Percentiles rank a stretch among this genome's conserved stretches.
These are phyloP conservation scores for Calonectria crousiana DNA, from an alignment of 2,329 filamentous ascomycete species.

Conservation along the genomic window DNA sequence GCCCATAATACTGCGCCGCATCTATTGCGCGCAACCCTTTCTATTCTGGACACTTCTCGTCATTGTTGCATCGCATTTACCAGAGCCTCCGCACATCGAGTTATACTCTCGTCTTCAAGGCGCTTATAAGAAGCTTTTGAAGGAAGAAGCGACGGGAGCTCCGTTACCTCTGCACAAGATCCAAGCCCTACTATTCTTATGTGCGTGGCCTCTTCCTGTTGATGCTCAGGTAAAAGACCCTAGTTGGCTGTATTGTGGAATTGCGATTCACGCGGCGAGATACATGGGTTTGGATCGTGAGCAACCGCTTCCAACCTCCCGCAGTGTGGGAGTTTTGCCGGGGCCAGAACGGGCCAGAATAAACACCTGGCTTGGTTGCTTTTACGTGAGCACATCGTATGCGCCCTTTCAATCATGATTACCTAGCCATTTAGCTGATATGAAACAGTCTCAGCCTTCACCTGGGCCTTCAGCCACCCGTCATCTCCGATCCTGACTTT, in stretches of 20 bases:
- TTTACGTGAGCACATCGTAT: constrained; percentile 32
- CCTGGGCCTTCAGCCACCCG: constrained; percentile 25
- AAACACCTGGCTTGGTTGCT: constrained; percentile 33
- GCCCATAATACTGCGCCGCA: constrained; percentile 1
- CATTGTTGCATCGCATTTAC: constrained; percentile 22
- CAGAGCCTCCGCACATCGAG: neutral
- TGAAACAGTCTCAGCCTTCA: constrained; percentile 28
- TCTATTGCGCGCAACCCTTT: constrained; percentile 22
- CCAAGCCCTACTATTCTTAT: constrained; percentile 29
- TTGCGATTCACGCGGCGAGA: constrained; percentile 34
- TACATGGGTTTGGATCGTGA: constrained; percentile 34
- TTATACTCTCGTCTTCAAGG: constrained; percentile 5
- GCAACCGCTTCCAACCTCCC: constrained; percentile 25
- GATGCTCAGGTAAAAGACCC: constrained; percentile 27
- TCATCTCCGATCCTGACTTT: constrained; percentile 31
- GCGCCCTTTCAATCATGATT: neutral
- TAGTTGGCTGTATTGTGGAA: constrained; percentile 33
- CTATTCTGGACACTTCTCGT: constrained; percentile 38
- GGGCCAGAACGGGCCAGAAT: constrained; percentile 27
- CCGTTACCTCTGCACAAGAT: constrained; percentile 35
- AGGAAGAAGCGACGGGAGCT: constrained; percentile 18
- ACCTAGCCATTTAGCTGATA: neutral
- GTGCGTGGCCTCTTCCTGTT: constrained; percentile 32
- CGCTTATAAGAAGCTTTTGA: constrained; percentile 24
- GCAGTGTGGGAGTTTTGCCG: constrained; percentile 26